Evolutionary conservation across 805 yeast genomes (phyloP).

Genomic region (Saturnispora silvae): DNA sequence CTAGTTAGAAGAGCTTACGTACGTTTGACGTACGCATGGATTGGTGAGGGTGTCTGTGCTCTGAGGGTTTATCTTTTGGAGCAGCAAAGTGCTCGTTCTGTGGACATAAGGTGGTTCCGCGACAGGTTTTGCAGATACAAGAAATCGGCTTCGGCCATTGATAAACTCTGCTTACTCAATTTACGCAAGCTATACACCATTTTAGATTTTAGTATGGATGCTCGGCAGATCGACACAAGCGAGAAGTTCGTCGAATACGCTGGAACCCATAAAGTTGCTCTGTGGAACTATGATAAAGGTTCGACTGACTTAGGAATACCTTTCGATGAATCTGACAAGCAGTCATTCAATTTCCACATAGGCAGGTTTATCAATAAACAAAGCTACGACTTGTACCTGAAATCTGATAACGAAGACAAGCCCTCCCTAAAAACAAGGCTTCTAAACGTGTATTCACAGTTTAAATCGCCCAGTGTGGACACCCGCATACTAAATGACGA

Average conservation of each 20-base stretch:
- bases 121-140: constrained; percentile 23
- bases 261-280: not conserved
- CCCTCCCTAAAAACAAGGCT: constrained; percentile 3
- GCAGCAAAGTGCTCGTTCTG: constrained; percentile 29
- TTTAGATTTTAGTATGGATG: constrained; percentile 31
- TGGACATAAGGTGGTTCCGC: constrained; percentile 29
- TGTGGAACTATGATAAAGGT: constrained; percentile 5
- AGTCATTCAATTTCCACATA: constrained; percentile 23
- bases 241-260: constrained; percentile 8
- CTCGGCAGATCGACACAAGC: constrained; percentile 27
- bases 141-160: constrained; percentile 26
- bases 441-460: constrained; percentile 28
- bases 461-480: constrained; percentile 25
- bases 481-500: constrained; percentile 15
- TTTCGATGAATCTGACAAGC: not conserved
- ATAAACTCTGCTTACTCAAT: constrained; percentile 21
- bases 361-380: constrained; percentile 26
- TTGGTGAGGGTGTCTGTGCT: constrained; percentile 17
- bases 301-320: not conserved
- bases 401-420: not conserved
- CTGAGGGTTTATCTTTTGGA: constrained; percentile 42
- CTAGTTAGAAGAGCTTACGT: constrained; percentile 32
- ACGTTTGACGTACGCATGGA: constrained; percentile 34
- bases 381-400: constrained; percentile 8
- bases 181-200: constrained; percentile 30